Conservation (phyloP, 2,329 filamentous ascomycete species). For the Ascochyta lentis region DNA sequence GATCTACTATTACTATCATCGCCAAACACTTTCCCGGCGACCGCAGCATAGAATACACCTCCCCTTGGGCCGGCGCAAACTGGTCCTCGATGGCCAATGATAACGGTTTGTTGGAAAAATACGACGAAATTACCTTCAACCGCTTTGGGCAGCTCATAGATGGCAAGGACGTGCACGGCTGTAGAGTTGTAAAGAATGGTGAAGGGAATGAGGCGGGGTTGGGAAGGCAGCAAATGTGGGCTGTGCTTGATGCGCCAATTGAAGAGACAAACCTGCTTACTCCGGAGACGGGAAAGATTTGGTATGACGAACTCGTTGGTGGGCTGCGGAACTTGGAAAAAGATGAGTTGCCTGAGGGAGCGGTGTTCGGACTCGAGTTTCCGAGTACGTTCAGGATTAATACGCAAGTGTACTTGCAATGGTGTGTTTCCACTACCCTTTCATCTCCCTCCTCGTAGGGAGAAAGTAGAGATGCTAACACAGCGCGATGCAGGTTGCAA, state of each 20-base stretch:
- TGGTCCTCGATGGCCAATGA: slow-evolving; percentile 63
- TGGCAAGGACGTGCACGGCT: slow-evolving; percentile 28
- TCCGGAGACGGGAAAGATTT: slow-evolving; percentile 47
- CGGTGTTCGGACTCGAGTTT: slow-evolving; percentile 48
- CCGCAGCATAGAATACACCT: slow-evolving; percentile 89
- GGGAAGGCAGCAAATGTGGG: slow-evolving; percentile 37
- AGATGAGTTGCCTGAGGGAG: slow-evolving; percentile 43
- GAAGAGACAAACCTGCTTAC: slow-evolving; percentile 46
- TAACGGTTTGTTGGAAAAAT: slow-evolving; percentile 41
- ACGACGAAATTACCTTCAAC: slow-evolving; percentile 41
- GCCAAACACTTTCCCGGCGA: slow-evolving; percentile 94
- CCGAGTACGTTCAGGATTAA: slow-evolving; percentile 49
- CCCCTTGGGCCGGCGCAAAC: slow-evolving; percentile 87
- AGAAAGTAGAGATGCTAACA: slow-evolving; percentile 2
- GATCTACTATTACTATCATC: slow-evolving; percentile 70
- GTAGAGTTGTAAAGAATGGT: slow-evolving; percentile 18
- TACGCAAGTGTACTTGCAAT: slow-evolving; percentile 47
- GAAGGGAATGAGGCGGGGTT: slow-evolving; percentile 37
- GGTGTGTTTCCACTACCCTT: slow-evolving; percentile 31
- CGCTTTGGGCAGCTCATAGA: slow-evolving; percentile 38
- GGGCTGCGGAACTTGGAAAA: slow-evolving; percentile 40
- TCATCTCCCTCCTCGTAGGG: neutral
- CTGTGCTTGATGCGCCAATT: slow-evolving; percentile 39
- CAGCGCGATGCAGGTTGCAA: slow-evolving; percentile 37
- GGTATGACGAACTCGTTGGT: slow-evolving; percentile 53